These are phyloP conservation scores for Apiospora phragmitis DNA, from an alignment of 2,329 filamentous ascomycete genomes.

Conservation along the genomic window DNA sequence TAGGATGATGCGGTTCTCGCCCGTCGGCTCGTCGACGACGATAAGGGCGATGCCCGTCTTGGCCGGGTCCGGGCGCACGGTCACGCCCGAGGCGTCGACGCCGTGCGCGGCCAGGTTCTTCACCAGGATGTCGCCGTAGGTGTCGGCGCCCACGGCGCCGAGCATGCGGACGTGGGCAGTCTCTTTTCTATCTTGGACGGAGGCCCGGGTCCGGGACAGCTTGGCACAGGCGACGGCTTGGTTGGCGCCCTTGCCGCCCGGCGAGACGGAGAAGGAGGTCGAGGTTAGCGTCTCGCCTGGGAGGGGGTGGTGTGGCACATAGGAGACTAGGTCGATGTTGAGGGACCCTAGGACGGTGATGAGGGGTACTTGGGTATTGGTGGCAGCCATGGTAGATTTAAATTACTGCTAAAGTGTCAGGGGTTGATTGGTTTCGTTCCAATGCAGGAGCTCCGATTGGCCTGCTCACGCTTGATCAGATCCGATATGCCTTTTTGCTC, in stretches of 20 bases:
- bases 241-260: conserved; percentile 94
- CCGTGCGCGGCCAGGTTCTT: conserved; percentile 60
- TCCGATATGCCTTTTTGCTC: background rate
- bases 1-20: conserved; percentile 76
- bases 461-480: background rate
- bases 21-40: conserved; percentile 70
- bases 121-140: conserved; percentile 63
- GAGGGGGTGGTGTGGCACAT: conserved; percentile 78
- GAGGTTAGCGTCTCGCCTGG: conserved; percentile 88
- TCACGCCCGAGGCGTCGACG: conserved; percentile 59
- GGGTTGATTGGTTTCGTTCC: background rate
- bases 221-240: conserved; percentile 89
- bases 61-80: conserved; percentile 35
- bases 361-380: conserved; percentile 33
- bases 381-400: background rate
- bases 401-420: background rate
- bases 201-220: conserved; percentile 61
- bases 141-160: conserved; percentile 70
- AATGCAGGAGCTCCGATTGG: background rate
- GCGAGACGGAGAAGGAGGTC: conserved; percentile 73
- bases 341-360: conserved; percentile 91
- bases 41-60: conserved; percentile 75
- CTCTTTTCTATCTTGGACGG: conserved; percentile 26
- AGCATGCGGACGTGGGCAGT: conserved; percentile 64
- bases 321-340: conserved; percentile 90